Base-by-base conservation (phyloP, 164 flowering plant genomes). In the Vitis cinerea region DNA sequence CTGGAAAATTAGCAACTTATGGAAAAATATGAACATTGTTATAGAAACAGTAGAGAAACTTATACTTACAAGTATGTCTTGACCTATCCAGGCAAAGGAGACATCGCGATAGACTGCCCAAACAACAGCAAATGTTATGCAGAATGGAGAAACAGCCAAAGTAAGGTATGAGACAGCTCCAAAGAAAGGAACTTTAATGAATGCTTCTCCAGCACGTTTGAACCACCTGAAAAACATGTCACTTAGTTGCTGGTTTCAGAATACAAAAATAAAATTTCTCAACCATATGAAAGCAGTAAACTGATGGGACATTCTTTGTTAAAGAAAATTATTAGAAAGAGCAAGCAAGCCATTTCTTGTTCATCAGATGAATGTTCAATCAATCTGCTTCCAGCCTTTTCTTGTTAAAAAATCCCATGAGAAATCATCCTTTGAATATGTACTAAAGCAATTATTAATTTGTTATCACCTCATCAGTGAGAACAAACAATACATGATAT, bases 31-130 rank as follows among this genome's bases (percentile, higher is more conserved):
- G 44, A 37, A 37, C 44, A 37, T 37, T 3, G 44, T 37, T 37
- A 6, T 37, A 6, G 44, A 15, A 27, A 52, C 44, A 61, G 44
- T 16, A 62, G 63, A 63, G 61, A 70, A 53, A 58, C 3, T 17
- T n/a, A 10, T 69, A 66, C 98, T 87, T 88, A 96, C 99, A 66
- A 96, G 97, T 71, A 96, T 87, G 73, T 96, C 97, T 85, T 96
- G 99, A 71, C 99, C 99, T 10, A 93, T 96, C 98, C 99, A 96
- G 60, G 99, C 99, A 76, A 85, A 86, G 74, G 88, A 80, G 73
- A 49, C 65, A 50, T 77, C 78, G 27, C 97, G 97, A n/a, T 80
- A 77, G 64, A 87, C 83, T n/a, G 97, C 99, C 99, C 99, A 93
- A 65, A 90, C 75, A 67, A 90, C 92, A 70, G 97, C 86, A 86